A percentile compares a stretch with the other conserved stretches of the same genome.
These are phyloP conservation scores for Aspergillus luchuensis DNA, from an alignment of 2,329 filamentous ascomycete genomes.

Conservation along the genomic window DNA sequence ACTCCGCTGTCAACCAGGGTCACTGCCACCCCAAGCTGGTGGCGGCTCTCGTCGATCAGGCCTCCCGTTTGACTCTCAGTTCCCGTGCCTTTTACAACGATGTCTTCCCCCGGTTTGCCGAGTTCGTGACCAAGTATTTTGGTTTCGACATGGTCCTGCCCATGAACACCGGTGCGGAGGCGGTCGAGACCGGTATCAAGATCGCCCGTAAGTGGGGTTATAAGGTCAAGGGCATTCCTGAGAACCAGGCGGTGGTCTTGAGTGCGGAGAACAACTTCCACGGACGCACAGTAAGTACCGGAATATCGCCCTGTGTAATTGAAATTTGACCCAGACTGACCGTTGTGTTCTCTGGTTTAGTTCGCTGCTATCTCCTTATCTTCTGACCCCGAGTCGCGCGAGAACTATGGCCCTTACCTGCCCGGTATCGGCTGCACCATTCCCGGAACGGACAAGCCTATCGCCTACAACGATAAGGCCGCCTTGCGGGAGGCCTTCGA, in stretches of 20 bases:
- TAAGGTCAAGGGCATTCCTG: constrained; percentile 87
- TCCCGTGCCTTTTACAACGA: constrained; percentile 97
- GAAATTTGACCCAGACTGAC: not conserved
- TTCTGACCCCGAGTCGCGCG: constrained; percentile 89
- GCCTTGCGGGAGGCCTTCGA: constrained; percentile 80
- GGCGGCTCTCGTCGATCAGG: constrained; percentile 86
- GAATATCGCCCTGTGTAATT: constrained; percentile 1
- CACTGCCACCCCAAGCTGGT: constrained; percentile 97
- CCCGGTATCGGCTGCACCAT: constrained; percentile 78
- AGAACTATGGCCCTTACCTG: constrained; percentile 95
- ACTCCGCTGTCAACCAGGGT: constrained; percentile 96
- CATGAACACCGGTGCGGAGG: constrained; percentile 97
- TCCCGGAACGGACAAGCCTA: constrained; percentile 73
- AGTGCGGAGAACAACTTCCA: constrained; percentile 92
- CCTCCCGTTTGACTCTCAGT: constrained; percentile 83
- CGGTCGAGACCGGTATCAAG: constrained; percentile 94
- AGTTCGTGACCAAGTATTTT: constrained; percentile 85
- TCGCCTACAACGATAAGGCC: constrained; percentile 82
- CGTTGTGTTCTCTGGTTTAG: constrained; percentile 45
- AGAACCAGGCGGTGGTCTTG: constrained; percentile 81
- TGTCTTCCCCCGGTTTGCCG: constrained; percentile 92
- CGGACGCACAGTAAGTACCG: constrained; percentile 75
- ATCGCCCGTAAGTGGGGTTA: constrained; percentile 97
- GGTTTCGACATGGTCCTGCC: constrained; percentile 97
- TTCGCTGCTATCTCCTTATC: constrained; percentile 96